These are phyloP conservation scores for Saccharomycopsis sp. DNA, from an alignment of 805 yeast genomes.

Conservation along the genomic window DNA sequence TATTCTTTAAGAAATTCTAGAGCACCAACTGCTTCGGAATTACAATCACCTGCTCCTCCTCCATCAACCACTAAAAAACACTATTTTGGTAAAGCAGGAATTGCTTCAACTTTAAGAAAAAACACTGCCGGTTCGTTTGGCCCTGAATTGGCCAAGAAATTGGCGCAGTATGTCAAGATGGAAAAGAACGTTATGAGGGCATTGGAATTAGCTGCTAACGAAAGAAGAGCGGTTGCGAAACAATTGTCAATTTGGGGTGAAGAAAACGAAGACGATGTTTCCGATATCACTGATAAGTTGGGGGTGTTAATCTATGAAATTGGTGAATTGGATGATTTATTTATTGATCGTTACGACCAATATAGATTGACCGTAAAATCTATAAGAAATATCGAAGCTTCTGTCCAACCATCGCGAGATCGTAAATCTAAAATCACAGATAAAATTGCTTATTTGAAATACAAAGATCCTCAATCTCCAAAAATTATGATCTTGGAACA, in stretches of 20 bases:
- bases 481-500: conserved; percentile 78
- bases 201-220: conserved; percentile 68
- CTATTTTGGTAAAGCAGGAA: conserved; percentile 79
- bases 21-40: conserved; percentile 96
- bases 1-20: conserved; percentile 91
- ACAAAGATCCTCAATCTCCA: conserved; percentile 78
- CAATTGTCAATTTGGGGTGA: conserved; percentile 85
- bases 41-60: conserved; percentile 93
- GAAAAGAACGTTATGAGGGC: conserved; percentile 79
- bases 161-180: conserved; percentile 68
- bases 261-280: conserved; percentile 77
- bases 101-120: conserved; percentile 54
- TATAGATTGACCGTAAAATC: conserved; percentile 77
- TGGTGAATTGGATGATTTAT: conserved; percentile 83
- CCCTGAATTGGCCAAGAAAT: conserved; percentile 71
- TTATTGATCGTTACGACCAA: conserved; percentile 79
- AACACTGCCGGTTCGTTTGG: conserved; percentile 74
- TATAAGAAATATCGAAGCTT: conserved; percentile 77
- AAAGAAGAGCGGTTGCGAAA: conserved; percentile 75
- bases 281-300: conserved; percentile 80
- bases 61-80: conserved; percentile 78
- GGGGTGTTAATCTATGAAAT: conserved; percentile 78
- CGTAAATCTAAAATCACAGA: conserved; percentile 81
- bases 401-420: conserved; percentile 84
- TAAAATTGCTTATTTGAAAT: conserved; percentile 75